Evolutionary conservation across 768 basidiomycete species (phyloP), one percentile per base, ranked within the genome.

Genomic region (Nevesoporus exiguus): DNA sequence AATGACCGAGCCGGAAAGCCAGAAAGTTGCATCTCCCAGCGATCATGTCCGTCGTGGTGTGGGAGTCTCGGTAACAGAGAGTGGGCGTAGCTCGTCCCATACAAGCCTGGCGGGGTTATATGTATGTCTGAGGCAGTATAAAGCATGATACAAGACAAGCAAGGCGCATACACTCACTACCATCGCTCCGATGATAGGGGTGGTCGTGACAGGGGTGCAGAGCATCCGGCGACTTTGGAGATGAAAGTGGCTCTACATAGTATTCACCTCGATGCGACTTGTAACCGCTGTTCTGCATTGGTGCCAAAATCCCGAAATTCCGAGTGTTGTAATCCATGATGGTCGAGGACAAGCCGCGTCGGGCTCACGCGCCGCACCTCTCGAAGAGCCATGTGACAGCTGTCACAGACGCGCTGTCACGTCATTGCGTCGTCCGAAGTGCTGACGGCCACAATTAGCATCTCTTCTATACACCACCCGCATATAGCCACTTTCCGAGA

Each of bases 71-170:
- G 48, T 17, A 33, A 48, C 47, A 49, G 49, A 46, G 52, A 34
- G 44, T 45, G 42, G 0, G 45, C 10, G 48, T 56, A 54, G 46
- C 39, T 43, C 31, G 37, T 42, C 24, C 36, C 48, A 43, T 51
- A 60, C 45, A 60, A 70, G 42, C 66, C 70, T 30, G 69, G 65
- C 5, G 72, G 75, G 31, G 71, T 74, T 7, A 73, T 66, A 25
- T 73, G 73, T 10, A 71, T 66, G 10, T 67, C 70, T 60, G 67
- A 70, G n/a, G 59, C 59, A 44, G 69, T 65, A 43, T 67, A 69
- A 34, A 57, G 29, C 3, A 31, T 53, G 44, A 25, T 30, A 41
- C 14, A 29, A 25, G 4, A 27, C 4, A 45, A 9, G 11, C 13
- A 19, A 44, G 19, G 40, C 49, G 63, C 70, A 70, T 71, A 75